Percentiles rank a stretch among this genome's conserved stretches.
Conservation (phyloP, 2,329 filamentous ascomycete species). For the Ustulina deusta region DNA sequence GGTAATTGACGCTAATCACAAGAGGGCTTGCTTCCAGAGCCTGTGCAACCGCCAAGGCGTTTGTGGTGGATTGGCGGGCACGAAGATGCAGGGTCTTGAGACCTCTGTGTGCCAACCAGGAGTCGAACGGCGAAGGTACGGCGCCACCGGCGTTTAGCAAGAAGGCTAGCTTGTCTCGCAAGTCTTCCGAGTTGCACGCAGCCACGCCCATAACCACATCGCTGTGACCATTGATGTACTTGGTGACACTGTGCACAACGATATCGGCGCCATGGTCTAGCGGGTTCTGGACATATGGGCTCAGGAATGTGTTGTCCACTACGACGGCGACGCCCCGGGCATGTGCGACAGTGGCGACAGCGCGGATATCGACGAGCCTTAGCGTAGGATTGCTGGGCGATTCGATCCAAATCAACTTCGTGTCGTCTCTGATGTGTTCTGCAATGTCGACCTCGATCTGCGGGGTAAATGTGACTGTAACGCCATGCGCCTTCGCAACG, state of each 20-base stretch:
- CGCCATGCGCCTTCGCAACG: constrained; percentile 92
- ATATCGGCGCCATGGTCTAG: constrained; percentile 96
- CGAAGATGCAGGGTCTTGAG: constrained; percentile 96
- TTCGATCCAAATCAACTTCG: constrained; percentile 98
- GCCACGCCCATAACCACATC: constrained; percentile 98
- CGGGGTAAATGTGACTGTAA: constrained; percentile 93
- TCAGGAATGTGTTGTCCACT: constrained; percentile 99
- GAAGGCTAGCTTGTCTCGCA: constrained; percentile 84
- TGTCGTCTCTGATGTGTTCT: constrained; percentile 86
- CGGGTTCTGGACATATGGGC: constrained; percentile 96
- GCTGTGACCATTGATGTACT: constrained; percentile 98
- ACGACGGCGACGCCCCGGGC: constrained; percentile 91
- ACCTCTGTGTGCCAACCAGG: constrained; percentile 96
- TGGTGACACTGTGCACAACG: constrained; percentile 96
- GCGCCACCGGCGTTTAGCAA: constrained; percentile 98
- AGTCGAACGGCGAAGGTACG: constrained; percentile 94
- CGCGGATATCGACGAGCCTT: constrained; percentile 89
- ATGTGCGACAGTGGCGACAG: constrained; percentile 85
- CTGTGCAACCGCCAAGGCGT: constrained; percentile 81
- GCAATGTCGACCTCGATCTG: constrained; percentile 90
- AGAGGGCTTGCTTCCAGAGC: constrained; percentile 83
- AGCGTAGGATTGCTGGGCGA: constrained; percentile 94
- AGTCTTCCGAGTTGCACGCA: constrained; percentile 87
- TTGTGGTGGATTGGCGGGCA: constrained; percentile 83
- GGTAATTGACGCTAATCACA: constrained; percentile 94